Evolutionary conservation across 2,329 filamentous ascomycete genomes (phyloP), one percentile per base, ranked within the genome.

Genomic region (Emydomyces testavorans): DNA sequence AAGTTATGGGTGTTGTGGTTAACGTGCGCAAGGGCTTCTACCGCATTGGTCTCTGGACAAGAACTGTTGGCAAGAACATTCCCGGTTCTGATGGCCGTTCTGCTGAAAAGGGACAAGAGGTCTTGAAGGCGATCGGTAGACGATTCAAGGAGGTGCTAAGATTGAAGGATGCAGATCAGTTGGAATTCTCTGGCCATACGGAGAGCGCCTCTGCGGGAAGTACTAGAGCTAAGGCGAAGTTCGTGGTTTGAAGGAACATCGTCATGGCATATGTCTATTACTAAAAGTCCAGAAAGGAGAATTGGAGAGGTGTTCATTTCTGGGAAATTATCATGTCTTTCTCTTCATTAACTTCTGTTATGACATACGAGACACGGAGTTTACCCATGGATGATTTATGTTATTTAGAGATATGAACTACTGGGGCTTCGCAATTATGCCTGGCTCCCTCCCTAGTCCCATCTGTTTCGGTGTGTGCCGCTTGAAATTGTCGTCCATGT

Each of bases 1-100:
- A 98, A 70, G 84, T 98, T 66, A 96, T 96, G 92, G 92, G 92
- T 55, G 93, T 98, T 28, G 92, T 98, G 21, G 89, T 96, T 73
- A 98, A 98, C 69, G 90, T 98, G 51, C 85, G 92, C 68, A 95
- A 94, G 75, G 89, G 85, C 44, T 96, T 98, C 74, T 98, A 88
- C 78, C 85, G 92, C 73, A 84, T 98, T 58, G 89, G 90, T 64
- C 80, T 96, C 58, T 98, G 93, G 92, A 98, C 92, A 54, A 84
- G 88, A 62, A 94, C 89, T 50, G 87, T 87, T 48, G 90, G 90
- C 63, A 90, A 90, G 74, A 78, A 77, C 62, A 82, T 89, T 52
- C 82, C 83, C 1, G 80, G 79, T 51, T 83, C 85, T 56, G 75
- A 90, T 73, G 84, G 83, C 56, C 80, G 87, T 54, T 80, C 78